Evolutionary conservation across 169 alveolate species (phyloP).

Genomic region (Cystoisospora suis): DNA sequence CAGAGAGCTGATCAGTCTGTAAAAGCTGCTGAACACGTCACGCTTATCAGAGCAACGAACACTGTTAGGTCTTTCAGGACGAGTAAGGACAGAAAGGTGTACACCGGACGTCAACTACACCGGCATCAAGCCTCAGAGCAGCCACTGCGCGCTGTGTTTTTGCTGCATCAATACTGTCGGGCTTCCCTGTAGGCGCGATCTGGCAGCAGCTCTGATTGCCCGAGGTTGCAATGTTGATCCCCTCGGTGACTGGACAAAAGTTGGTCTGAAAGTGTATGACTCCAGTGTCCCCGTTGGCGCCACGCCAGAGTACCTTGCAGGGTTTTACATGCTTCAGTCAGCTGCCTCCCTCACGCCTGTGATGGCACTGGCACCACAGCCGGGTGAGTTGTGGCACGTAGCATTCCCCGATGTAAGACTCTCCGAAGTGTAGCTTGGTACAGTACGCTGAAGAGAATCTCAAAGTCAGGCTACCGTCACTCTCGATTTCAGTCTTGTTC

Average conservation of each 20-base stretch:
- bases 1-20: too few species aligned
- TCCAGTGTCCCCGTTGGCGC: conserved; percentile 92
- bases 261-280: conserved; percentile 88
- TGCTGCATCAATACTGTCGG: background rate
- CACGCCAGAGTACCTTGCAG: conserved; percentile 95
- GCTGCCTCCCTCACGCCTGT: conserved; percentile 92
- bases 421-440: too few species aligned
- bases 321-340: conserved; percentile 92
- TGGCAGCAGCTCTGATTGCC: conserved; percentile 81
- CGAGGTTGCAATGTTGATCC: conserved; percentile 93
- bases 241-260: conserved; percentile 93
- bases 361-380: conserved; percentile 91
- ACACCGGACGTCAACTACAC: too few species aligned
- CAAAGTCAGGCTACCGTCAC: too few species aligned
- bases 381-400: conserved; percentile 66
- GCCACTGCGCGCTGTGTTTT: background rate
- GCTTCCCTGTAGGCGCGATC: background rate
- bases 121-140: too few species aligned
- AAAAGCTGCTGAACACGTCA: too few species aligned
- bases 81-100: too few species aligned
- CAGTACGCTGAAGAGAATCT: too few species aligned
- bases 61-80: too few species aligned
- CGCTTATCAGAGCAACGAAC: too few species aligned
- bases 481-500: too few species aligned
- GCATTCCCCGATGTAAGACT: too few species aligned